phyloP scores from a whole-genome alignment of 2,329 filamentous ascomycete genomes.

The Beauveria bassiana region DNA sequence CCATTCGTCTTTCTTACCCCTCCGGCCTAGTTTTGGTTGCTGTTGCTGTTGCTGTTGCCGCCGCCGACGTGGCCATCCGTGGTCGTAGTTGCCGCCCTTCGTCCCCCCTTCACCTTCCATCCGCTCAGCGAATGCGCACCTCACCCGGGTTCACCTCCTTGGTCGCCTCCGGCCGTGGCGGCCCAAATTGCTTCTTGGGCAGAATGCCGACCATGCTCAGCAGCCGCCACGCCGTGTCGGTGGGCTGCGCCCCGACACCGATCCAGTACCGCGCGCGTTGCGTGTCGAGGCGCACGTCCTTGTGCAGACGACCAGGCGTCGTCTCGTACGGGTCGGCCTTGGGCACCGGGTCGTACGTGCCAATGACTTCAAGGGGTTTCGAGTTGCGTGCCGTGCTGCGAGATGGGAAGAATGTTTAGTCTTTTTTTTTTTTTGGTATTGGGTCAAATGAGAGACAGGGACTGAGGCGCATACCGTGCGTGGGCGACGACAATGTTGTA shows the following conservation, averaged over 20 bases:
- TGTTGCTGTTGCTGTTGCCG: background rate
- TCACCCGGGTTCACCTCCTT: constrained; percentile 18
- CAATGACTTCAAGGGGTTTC: constrained; percentile 88
- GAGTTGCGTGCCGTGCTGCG: constrained; percentile 74
- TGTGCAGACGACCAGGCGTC: constrained; percentile 63
- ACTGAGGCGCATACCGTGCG: constrained; percentile 56
- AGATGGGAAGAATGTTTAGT: background rate
- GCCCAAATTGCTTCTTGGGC: constrained; percentile 31
- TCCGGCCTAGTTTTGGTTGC: background rate
- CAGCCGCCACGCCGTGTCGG: constrained; percentile 80
- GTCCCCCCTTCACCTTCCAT: background rate
- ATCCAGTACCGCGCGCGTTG: constrained; percentile 88
- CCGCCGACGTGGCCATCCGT: background rate
- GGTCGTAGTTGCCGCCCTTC: too few relatives aligned
- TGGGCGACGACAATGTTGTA: constrained; percentile 98
- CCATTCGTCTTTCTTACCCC: too few relatives aligned
- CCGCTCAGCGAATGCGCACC: constrained; percentile 23
- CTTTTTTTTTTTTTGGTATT: background rate
- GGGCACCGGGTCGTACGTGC: constrained; percentile 64
- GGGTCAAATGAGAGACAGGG: background rate
- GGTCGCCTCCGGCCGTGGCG: constrained; percentile 14
- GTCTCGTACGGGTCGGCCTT: constrained; percentile 51
- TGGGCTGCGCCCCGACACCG: constrained; percentile 91
- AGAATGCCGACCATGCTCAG: constrained; percentile 62
- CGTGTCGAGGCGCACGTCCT: constrained; percentile 83